Evolutionary conservation across 2,329 filamentous ascomycete species (phyloP).

Genomic region (Colletotrichum graminicola): DNA sequence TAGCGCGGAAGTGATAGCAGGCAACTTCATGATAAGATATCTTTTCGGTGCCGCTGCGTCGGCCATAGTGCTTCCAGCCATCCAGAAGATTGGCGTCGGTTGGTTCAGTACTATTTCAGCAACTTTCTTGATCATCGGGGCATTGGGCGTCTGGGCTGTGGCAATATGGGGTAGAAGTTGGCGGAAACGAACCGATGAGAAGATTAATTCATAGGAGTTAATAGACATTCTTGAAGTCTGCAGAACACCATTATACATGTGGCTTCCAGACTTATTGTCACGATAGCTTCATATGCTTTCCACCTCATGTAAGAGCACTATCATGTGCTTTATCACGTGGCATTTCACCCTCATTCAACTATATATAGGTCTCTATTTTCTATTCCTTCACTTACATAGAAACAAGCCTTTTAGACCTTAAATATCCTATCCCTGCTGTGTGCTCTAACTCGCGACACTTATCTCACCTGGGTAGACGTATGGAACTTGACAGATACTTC

Average conservation of each 20-base stretch:
- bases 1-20: conserved; percentile 62
- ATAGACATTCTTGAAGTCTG: not conserved
- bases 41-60: conserved; percentile 78
- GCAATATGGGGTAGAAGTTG: conserved; percentile 34
- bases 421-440: too few species aligned
- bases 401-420: too few species aligned
- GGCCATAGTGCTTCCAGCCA: conserved; percentile 78
- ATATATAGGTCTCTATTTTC: too few species aligned
- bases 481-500: conserved; percentile 43
- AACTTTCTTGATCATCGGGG: conserved; percentile 43
- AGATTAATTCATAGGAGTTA: not conserved
- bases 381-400: too few species aligned
- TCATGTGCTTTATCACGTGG: too few species aligned
- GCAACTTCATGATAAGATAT: conserved; percentile 85
- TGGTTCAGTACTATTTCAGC: conserved; percentile 82
- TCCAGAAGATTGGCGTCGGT: conserved; percentile 81
- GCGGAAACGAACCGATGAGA: conserved; percentile 28
- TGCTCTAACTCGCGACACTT: too few species aligned
- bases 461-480: too few species aligned
- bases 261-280: not conserved
- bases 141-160: conserved; percentile 29
- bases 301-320: too few species aligned
- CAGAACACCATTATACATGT: not conserved
- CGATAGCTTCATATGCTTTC: too few species aligned
- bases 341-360: too few species aligned